Percentiles rank a stretch among this genome's conserved stretches.
These are phyloP conservation scores for Kitagawia praeruptora DNA, from an alignment of 129 eudicot genomes.

Conservation along the genomic window DNA sequence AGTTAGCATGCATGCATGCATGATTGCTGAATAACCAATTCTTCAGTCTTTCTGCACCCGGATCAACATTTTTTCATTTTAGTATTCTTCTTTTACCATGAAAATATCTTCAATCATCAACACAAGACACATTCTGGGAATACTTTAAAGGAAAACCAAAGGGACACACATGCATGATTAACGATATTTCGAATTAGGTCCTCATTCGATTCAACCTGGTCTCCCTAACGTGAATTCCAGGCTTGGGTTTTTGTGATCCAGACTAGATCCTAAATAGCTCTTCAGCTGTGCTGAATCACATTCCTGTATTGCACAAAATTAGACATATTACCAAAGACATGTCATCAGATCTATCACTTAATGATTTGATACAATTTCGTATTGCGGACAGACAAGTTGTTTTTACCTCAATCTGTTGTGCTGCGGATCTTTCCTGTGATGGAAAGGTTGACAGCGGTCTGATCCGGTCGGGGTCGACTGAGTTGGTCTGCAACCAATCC, in stretches of 20 bases:
- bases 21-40: not conserved
- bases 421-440: slow-evolving; percentile 31
- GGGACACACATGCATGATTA: not conserved
- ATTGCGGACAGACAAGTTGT: not conserved
- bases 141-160: not conserved
- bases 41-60: not conserved
- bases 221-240: slow-evolving; percentile 79
- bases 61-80: not conserved
- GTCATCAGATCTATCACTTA: not conserved
- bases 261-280: slow-evolving; percentile 29
- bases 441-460: slow-evolving; percentile 40
- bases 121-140: not conserved
- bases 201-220: slow-evolving; percentile 34
- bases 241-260: slow-evolving; percentile 55
- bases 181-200: not conserved
- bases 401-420: slow-evolving; percentile 46
- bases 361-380: not conserved
- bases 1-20: slow-evolving; percentile 4
- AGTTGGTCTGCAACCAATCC: slow-evolving; percentile 44
- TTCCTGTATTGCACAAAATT: slow-evolving; percentile 34
- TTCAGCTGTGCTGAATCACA: slow-evolving; percentile 33
- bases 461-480: slow-evolving; percentile 34
- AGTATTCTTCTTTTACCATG: not conserved
- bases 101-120: not conserved
- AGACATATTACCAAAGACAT: not conserved